A percentile compares a stretch with the other conserved stretches of the same genome.
phyloP scores from a whole-genome alignment of 2,329 filamentous ascomycete species.

The Xylaria sp. region DNA sequence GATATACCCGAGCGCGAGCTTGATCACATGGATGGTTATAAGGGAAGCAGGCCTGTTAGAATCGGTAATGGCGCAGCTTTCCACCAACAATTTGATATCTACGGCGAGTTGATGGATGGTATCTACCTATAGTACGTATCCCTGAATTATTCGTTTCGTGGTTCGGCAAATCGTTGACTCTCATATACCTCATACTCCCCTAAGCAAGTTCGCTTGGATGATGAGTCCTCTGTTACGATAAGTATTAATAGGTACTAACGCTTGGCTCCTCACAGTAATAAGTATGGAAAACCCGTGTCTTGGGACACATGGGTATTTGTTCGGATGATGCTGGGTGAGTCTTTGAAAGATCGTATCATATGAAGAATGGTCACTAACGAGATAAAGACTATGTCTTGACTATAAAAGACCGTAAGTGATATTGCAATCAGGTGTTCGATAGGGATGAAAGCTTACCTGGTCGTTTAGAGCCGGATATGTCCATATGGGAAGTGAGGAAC shows the following conservation, averaged over 20 bases:
- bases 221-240: not conserved
- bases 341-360: not conserved
- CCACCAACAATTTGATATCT: slow-evolving; percentile 82
- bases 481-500: slow-evolving; percentile 84
- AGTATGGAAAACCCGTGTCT: slow-evolving; percentile 79
- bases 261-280: slow-evolving; percentile 60
- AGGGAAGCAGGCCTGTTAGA: slow-evolving; percentile 75
- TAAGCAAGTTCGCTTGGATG: not conserved
- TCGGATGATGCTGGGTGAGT: slow-evolving; percentile 69
- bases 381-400: slow-evolving; percentile 73
- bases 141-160: not conserved
- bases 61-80: slow-evolving; percentile 82
- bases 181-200: not conserved
- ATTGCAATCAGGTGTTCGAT: not conserved
- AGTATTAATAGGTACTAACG: not conserved
- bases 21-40: slow-evolving; percentile 77
- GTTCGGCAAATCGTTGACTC: too few species aligned
- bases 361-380: slow-evolving; percentile 35
- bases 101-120: slow-evolving; percentile 80
- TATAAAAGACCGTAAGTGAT: slow-evolving; percentile 64
- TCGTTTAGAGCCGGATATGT: slow-evolving; percentile 74
- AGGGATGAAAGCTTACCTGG: not conserved
- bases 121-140: slow-evolving; percentile 71
- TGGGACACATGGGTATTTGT: slow-evolving; percentile 82
- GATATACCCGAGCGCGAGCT: slow-evolving; percentile 78